phyloP scores from a whole-genome alignment of 2,329 filamentous ascomycete genomes.

The Pleomassaria siparia region DNA sequence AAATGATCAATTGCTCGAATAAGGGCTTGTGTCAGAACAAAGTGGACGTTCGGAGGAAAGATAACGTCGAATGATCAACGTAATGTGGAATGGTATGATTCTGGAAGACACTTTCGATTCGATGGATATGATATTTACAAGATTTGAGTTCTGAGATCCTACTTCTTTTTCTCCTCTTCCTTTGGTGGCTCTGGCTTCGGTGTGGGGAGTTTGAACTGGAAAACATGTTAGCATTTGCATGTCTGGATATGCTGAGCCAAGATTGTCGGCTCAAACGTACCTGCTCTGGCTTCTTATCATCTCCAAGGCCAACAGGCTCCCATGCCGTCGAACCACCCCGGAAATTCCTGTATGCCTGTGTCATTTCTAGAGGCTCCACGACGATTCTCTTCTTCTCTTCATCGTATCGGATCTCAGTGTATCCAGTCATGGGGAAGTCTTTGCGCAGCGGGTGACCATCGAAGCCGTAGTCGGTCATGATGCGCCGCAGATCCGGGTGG shows the following conservation, averaged over 20 bases:
- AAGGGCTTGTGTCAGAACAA: neutral
- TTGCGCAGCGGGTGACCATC: constrained; percentile 96
- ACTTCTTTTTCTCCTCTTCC: constrained; percentile 91
- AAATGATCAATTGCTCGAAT: too few species aligned
- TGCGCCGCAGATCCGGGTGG: constrained; percentile 92
- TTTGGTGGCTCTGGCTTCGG: constrained; percentile 87
- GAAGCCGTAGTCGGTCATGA: constrained; percentile 99
- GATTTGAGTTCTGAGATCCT: constrained; percentile 43
- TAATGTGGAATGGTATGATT: neutral
- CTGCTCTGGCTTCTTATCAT: constrained; percentile 75
- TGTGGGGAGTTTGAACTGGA: constrained; percentile 85
- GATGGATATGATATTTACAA: constrained; percentile 46
- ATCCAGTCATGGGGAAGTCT: constrained; percentile 96
- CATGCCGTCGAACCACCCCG: constrained; percentile 72
- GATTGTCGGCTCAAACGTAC: constrained; percentile 43
- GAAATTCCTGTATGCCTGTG: constrained; percentile 98
- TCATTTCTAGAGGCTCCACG: constrained; percentile 94
- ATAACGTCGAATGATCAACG: neutral
- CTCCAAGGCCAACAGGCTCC: constrained; percentile 70
- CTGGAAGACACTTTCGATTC: constrained; percentile 22
- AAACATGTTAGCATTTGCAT: constrained; percentile 9
- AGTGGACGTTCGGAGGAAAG: neutral
- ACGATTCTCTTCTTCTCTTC: constrained; percentile 99
- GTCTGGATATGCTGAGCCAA: neutral
- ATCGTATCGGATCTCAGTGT: constrained; percentile 96